Conservation (phyloP, 805 yeast genomes). For the Hagleromyces aurorensis region DNA sequence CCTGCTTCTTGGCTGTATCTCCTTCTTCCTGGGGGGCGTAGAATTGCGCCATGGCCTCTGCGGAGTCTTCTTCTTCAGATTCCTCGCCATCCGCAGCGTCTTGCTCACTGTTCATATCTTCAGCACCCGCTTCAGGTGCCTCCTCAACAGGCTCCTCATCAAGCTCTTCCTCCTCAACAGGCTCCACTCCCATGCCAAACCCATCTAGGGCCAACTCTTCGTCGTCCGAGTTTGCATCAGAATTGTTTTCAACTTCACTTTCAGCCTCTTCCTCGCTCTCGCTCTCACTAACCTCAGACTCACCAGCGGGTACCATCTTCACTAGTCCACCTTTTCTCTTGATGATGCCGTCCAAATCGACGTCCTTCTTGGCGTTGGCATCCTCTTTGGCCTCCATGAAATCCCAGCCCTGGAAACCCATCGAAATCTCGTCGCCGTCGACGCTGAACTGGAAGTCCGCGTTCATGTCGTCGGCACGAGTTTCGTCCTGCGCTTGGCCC, state of each 20-base stretch:
- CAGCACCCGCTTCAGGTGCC: slow-evolving; percentile 26
- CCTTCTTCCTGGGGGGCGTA: slow-evolving; percentile 54
- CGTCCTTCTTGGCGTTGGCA: slow-evolving; percentile 41
- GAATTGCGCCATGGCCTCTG: slow-evolving; percentile 75
- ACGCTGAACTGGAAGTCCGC: slow-evolving; percentile 66
- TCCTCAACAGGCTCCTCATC: slow-evolving; percentile 26
- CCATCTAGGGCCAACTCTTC: slow-evolving; percentile 34
- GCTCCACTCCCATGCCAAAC: slow-evolving; percentile 34
- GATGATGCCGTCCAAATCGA: slow-evolving; percentile 82
- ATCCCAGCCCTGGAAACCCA: slow-evolving; percentile 75
- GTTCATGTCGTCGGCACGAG: slow-evolving; percentile 49
- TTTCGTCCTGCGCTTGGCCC: slow-evolving; percentile 30
- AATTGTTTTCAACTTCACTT: slow-evolving; percentile 29
- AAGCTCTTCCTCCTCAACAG: slow-evolving; percentile 19
- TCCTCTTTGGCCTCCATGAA: slow-evolving; percentile 37
- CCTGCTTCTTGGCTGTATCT: slow-evolving; percentile 42
- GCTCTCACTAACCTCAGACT: slow-evolving; percentile 32
- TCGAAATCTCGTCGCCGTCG: slow-evolving; percentile 44
- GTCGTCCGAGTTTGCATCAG: slow-evolving; percentile 30
- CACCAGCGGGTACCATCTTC: slow-evolving; percentile 41
- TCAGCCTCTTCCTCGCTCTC: slow-evolving; percentile 40
- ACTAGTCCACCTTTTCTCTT: slow-evolving; percentile 76
- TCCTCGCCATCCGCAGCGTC: slow-evolving; percentile 21
- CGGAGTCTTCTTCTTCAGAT: slow-evolving; percentile 35
- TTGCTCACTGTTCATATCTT: slow-evolving; percentile 30